phyloP scores from a whole-genome alignment of 257 asterid genomes.

The Misopates orontium region DNA sequence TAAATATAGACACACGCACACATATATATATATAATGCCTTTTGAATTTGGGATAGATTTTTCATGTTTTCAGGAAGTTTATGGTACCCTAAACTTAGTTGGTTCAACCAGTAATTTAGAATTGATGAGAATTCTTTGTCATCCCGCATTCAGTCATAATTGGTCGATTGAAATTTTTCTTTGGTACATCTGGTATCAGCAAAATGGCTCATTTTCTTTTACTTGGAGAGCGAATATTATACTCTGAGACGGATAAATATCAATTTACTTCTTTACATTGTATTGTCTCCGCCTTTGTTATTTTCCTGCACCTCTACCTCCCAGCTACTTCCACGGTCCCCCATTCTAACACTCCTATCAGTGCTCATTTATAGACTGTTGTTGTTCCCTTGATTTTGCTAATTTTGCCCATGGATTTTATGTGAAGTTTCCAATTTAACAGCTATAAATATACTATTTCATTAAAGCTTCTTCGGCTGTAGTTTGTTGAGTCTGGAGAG shows the following conservation, averaged over 20 bases:
- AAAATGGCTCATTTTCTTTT: no score
- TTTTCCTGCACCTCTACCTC: background rate
- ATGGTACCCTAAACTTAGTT: conserved; percentile 1
- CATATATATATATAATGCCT: background rate
- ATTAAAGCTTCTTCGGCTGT: background rate
- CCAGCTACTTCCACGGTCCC: background rate
- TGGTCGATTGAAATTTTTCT: background rate
- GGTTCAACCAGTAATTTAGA: conserved; percentile 9
- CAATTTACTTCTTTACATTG: no score
- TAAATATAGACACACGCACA: background rate
- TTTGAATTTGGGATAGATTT: background rate
- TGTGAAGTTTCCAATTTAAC: background rate
- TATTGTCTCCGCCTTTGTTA: no score
- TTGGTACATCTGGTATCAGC: no score
- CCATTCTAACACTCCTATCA: background rate
- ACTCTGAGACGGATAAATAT: no score
- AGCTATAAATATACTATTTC: background rate
- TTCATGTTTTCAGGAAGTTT: background rate
- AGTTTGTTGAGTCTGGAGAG: background rate
- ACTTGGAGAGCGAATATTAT: no score
- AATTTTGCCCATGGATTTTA: background rate
- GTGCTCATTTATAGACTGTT: no score
- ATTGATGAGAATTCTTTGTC: background rate
- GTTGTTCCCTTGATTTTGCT: no score
- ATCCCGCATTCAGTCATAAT: background rate